These are phyloP conservation scores for Plasmodium blacklocki DNA, from an alignment of 169 alveolate genomes.

Conservation along the genomic window DNA sequence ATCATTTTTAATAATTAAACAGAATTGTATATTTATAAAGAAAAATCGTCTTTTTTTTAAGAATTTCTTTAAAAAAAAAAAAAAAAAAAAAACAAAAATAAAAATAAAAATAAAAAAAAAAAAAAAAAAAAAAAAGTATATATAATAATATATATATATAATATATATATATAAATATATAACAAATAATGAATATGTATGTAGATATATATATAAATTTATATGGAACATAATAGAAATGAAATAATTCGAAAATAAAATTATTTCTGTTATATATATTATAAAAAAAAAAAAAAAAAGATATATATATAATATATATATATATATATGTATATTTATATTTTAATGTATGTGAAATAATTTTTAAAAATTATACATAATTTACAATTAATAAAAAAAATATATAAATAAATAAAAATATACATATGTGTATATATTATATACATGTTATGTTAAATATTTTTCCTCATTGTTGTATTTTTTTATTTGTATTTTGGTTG, in stretches of 20 bases:
- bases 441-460: too few species aligned
- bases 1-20: too few species aligned
- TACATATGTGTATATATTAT: too few species aligned
- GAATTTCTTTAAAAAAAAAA: constrained; percentile 10
- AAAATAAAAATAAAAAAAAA: too few species aligned
- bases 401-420: not conserved
- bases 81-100: constrained; percentile 7
- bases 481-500: too few species aligned
- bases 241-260: not conserved
- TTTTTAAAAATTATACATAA: not conserved
- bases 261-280: not conserved
- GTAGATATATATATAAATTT: constrained; percentile 2
- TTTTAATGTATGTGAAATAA: not conserved
- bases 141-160: too few species aligned
- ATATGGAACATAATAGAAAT: not conserved
- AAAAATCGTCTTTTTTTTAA: constrained; percentile 15
- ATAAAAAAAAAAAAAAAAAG: not conserved
- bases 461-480: too few species aligned
- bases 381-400: constrained; percentile 2
- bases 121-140: too few species aligned
- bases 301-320: too few species aligned
- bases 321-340: not conserved
- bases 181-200: constrained; percentile 3
- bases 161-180: not conserved
- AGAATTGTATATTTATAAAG: not conserved